Conservation (phyloP, 108 stramenopile genomes). For the Skeletonema costatum region DNA sequence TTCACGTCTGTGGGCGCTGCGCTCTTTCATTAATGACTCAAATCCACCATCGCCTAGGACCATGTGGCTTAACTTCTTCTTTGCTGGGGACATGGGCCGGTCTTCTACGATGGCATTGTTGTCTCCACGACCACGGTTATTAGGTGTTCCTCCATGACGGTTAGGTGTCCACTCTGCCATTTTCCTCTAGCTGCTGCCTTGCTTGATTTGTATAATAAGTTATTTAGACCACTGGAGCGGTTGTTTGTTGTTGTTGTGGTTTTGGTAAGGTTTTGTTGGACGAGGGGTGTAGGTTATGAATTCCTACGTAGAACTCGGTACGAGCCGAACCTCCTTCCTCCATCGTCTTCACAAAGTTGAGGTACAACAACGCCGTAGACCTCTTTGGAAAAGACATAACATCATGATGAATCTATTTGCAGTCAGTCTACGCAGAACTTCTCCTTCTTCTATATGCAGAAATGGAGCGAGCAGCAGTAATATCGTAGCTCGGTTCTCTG, state of each 20-base stretch:
- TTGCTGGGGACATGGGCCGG: slow-evolving; percentile 21
- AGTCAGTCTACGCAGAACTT: not conserved
- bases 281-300: too few species aligned
- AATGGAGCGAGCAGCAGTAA: not conserved
- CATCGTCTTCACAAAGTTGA: too few species aligned
- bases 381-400: not conserved
- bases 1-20: slow-evolving; percentile 66
- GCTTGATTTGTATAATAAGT: too few species aligned
- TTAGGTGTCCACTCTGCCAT: not conserved
- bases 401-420: not conserved
- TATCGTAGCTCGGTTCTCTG: not conserved
- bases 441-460: not conserved
- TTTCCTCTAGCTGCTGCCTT: not conserved
- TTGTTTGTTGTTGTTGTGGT: too few species aligned
- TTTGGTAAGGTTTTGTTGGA: too few species aligned
- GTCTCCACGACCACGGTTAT: not conserved
- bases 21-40: slow-evolving; percentile 74
- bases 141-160: not conserved
- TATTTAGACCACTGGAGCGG: too few species aligned
- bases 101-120: not conserved
- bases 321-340: too few species aligned
- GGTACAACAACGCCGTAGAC: too few species aligned
- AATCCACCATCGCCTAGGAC: slow-evolving; percentile 55
- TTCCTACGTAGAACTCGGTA: too few species aligned
- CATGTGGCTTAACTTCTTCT: slow-evolving; percentile 41